These are phyloP conservation scores for Croton setiger DNA, from an alignment of 441 rosid genomes.

Conservation along the genomic window DNA sequence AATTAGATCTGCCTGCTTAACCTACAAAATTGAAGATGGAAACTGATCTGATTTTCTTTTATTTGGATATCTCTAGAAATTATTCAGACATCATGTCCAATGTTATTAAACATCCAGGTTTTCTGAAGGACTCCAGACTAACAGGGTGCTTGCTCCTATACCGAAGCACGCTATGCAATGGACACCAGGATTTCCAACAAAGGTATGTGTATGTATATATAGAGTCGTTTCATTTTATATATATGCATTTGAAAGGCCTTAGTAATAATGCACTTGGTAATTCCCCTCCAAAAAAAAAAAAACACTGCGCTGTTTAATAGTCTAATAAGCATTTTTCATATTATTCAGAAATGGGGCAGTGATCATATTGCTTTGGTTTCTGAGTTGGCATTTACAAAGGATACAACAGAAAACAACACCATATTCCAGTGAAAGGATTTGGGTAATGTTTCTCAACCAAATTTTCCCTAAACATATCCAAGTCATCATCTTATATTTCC, in stretches of 20 bases:
- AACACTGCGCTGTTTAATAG: background rate
- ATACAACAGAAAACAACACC: conserved; percentile 5
- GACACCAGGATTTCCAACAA: conserved; percentile 92
- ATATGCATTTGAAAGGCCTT: background rate
- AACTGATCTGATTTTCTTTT: background rate
- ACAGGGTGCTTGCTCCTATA: conserved; percentile 85
- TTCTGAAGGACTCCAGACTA: conserved; percentile 83
- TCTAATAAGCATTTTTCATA: conserved; percentile 2
- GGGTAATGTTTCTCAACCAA: background rate
- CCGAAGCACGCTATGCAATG: conserved; percentile 81
- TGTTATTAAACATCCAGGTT: conserved; percentile 45
- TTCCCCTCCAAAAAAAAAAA: background rate
- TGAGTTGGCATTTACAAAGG: conserved; percentile 57
- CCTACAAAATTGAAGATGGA: background rate
- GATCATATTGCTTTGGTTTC: conserved; percentile 92
- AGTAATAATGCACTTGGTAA: background rate
- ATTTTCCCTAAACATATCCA: background rate
- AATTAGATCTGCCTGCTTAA: background rate
- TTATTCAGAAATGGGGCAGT: conserved; percentile 92
- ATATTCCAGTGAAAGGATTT: background rate
- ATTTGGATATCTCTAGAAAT: background rate
- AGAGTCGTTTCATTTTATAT: conserved; percentile 2
- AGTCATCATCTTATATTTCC: background rate
- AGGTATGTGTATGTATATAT: conserved; percentile 35
- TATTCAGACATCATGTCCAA: background rate